Base-by-base conservation (phyloP, 2,329 filamentous ascomycete genomes). In the Penicillium italicum region DNA sequence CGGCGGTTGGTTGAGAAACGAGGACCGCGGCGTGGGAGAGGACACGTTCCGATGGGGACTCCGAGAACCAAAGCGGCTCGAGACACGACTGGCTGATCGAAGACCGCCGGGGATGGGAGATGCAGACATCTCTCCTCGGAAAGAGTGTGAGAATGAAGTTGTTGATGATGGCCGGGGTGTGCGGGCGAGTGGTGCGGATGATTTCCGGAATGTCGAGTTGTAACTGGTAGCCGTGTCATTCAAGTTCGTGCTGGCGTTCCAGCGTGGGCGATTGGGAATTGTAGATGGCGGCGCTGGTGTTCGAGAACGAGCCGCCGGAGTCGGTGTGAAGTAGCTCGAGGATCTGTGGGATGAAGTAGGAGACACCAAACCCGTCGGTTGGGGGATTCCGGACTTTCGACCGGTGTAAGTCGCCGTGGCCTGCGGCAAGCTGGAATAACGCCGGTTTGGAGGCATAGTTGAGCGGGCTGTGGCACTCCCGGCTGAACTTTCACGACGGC, bases 171-270 rank as follows among this genome's bases (percentile, higher is more conserved):
- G 73, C 44, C 74, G 67, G 28, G 75, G 62, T 46, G 65, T 62
- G 53, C 62, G 66, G 24, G 62, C 51, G 14, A 33, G 28, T 14
- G 66, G 63, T 12, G 66, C 62, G 10, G 69, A 70, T 36, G 65
- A 64, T 44, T 75, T 77, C 48, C 72, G 66, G 55, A 34, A 7
- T 70, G 83, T 0, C 24, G 84, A 88, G 69, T 84, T 84, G 70
- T 88, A 85, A 26, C 86, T 85, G n/a, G 83, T n/a, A n/a, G n/a
- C n/a, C n/a, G 85, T 76, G 58, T 85, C 81, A 7, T 76, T 75
- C 5, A 83, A 81, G 64, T 87, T 90, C 6, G 85, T 83, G 30
- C 85, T 88, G 11, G 66, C 68, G 67, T 86, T 93, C 90, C 90
- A 94, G 55, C 85, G 82, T 4, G 90, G 90, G 48, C 87, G 84